A percentile compares a stretch with the other conserved stretches of the same genome.
Conservation (phyloP, 1,284 basidiomycete genomes). For the Malassezia caprae region DNA sequence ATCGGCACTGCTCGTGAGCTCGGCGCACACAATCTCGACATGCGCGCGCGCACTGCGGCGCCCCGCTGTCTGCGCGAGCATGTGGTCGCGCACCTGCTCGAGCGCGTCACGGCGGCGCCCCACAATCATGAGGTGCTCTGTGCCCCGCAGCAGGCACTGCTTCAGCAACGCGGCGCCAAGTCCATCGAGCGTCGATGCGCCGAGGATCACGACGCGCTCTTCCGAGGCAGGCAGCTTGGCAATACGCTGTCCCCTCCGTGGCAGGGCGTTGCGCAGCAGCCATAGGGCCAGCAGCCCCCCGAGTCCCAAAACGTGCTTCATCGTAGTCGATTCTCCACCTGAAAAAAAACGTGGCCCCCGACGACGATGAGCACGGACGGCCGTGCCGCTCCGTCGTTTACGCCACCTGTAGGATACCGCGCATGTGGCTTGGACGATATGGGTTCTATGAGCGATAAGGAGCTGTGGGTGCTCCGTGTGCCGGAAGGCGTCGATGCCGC, state of each 20-base stretch:
- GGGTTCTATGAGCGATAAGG: not conserved
- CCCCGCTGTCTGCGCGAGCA: conserved; percentile 31
- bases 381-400: not conserved
- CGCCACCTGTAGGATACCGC: conserved; percentile 5
- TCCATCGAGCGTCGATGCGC: conserved; percentile 61
- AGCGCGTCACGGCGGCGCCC: conserved; percentile 60
- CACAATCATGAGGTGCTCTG: conserved; percentile 62
- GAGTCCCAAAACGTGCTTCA: not conserved
- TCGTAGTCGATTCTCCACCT: not conserved
- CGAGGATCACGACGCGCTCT: conserved; percentile 69
- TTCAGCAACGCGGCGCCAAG: conserved; percentile 67
- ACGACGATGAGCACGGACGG: not conserved
- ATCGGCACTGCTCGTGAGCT: conserved; percentile 61
- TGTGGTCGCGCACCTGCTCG: conserved; percentile 52
- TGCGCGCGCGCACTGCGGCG: conserved; percentile 9
- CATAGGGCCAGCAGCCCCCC: conserved; percentile 20
- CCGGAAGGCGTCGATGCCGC: conserved; percentile 15
- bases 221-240: conserved; percentile 44
- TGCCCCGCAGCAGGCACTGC: conserved; percentile 64
- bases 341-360: not conserved
- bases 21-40: conserved; percentile 52
- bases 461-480: conserved; percentile 17
- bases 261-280: conserved; percentile 12
- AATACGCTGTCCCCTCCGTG: conserved; percentile 20
- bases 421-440: not conserved